phyloP scores from a whole-genome alignment of 2,329 filamentous ascomycete species.

The Neofusicoccum laricinum region DNA sequence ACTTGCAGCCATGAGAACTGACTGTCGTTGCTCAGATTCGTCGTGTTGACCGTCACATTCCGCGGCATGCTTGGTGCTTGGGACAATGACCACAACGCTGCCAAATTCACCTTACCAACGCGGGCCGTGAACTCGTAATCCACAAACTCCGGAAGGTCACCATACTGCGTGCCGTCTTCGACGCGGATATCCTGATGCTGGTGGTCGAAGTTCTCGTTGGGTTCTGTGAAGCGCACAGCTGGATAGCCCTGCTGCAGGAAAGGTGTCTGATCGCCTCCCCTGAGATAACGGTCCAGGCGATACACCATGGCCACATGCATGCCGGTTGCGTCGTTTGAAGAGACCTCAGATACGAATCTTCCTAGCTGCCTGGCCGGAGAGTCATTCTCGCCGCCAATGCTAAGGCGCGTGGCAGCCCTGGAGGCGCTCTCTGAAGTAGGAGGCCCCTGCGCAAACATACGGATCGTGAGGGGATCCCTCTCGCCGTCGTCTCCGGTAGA shows the following conservation, averaged over 20 bases:
- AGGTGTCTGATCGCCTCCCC: constrained; percentile 56
- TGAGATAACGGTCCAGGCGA: constrained; percentile 54
- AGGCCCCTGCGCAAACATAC: constrained; percentile 53
- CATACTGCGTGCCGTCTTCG: constrained; percentile 52
- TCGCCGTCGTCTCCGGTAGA: constrained; percentile 46
- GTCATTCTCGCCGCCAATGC: constrained; percentile 51
- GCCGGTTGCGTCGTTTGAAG: constrained; percentile 48
- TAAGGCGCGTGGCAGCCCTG: constrained; percentile 39
- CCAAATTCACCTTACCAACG: constrained; percentile 55
- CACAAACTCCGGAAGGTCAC: constrained; percentile 56
- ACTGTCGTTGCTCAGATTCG: constrained; percentile 49
- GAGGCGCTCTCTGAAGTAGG: constrained; percentile 44
- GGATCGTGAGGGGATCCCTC: constrained; percentile 50
- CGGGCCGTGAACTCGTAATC: constrained; percentile 55
- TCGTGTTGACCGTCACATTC: constrained; percentile 51
- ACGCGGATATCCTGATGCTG: constrained; percentile 56
- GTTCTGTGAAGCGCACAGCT: constrained; percentile 57
- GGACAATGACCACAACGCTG: constrained; percentile 53
- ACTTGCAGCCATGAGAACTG: constrained; percentile 48
- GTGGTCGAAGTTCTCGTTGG: constrained; percentile 56
- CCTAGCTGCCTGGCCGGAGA: constrained; percentile 54
- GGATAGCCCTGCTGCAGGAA: constrained; percentile 57
- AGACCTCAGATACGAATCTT: constrained; percentile 55
- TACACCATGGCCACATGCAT: constrained; percentile 59
- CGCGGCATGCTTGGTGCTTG: constrained; percentile 50